A percentile compares a stretch with the other conserved stretches of the same genome.
Conservation (phyloP, 2,329 filamentous ascomycete species). For the Niveomyces coronatus region DNA sequence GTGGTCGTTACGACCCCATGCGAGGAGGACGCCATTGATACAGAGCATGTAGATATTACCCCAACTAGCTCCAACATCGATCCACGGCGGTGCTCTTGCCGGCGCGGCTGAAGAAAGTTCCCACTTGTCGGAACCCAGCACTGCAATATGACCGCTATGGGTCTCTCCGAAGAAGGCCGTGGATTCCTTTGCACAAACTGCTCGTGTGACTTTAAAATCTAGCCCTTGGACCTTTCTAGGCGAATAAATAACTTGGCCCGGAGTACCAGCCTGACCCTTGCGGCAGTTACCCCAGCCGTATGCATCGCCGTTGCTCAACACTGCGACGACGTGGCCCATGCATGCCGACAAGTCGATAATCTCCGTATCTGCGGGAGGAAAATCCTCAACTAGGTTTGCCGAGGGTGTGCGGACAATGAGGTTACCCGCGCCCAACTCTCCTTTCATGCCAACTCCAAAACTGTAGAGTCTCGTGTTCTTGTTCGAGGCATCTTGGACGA, state of each 20-base stretch:
- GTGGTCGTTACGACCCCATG: slow-evolving; percentile 80
- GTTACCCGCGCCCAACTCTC: slow-evolving; percentile 59
- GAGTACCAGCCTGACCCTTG: slow-evolving; percentile 70
- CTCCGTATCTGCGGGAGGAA: slow-evolving; percentile 50
- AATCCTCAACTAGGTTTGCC: slow-evolving; percentile 43
- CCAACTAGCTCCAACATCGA: slow-evolving; percentile 69
- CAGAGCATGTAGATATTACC: slow-evolving; percentile 65
- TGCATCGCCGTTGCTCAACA: slow-evolving; percentile 64
- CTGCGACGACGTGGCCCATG: slow-evolving; percentile 66
- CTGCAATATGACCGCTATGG: slow-evolving; percentile 45
- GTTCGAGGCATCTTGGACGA: slow-evolving; percentile 34
- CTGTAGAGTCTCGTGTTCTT: slow-evolving; percentile 44
- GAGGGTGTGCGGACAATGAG: slow-evolving; percentile 37
- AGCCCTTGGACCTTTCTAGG: slow-evolving; percentile 52
- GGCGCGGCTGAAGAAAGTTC: slow-evolving; percentile 50
- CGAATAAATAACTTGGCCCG: slow-evolving; percentile 39
- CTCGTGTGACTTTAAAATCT: slow-evolving; percentile 53
- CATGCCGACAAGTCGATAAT: slow-evolving; percentile 59
- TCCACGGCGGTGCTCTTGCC: slow-evolving; percentile 44
- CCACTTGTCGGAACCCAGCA: slow-evolving; percentile 73
- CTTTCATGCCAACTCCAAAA: slow-evolving; percentile 57
- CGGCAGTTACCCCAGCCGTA: slow-evolving; percentile 85
- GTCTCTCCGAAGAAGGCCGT: slow-evolving; percentile 58
- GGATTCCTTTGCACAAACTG: slow-evolving; percentile 76
- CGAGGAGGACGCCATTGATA: slow-evolving; percentile 47